A percentile compares a stretch with the other conserved stretches of the same genome.
Evolutionary conservation across 192 early-diverging fungal genomes (phyloP).

Genomic region (Chytriomyces sp.): DNA sequence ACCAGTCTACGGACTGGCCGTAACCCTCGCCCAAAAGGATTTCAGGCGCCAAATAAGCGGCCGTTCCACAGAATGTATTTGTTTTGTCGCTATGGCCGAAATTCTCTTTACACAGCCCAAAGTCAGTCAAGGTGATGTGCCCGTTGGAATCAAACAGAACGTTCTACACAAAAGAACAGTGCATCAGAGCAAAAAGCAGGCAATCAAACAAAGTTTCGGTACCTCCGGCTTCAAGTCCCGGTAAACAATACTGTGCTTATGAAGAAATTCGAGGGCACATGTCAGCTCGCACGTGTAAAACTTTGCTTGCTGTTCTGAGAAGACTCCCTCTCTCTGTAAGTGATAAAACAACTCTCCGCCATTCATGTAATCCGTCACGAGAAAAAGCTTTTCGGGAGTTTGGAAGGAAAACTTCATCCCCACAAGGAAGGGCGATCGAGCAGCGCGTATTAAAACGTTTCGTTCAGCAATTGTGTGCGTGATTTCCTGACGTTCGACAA

Average conservation of each 20-base stretch:
- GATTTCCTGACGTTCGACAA: slow-evolving; percentile 91
- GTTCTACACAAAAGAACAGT: slow-evolving; percentile 37
- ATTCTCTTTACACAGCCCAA: slow-evolving; percentile 78
- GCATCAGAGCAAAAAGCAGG: background rate
- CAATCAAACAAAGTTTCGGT: background rate
- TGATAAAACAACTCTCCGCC: slow-evolving; percentile 91
- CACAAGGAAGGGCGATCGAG: slow-evolving; percentile 87
- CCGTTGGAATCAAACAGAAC: slow-evolving; percentile 65
- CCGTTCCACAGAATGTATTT: slow-evolving; percentile 59
- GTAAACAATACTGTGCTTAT: slow-evolving; percentile 72
- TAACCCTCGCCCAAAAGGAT: slow-evolving; percentile 76
- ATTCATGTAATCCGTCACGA: slow-evolving; percentile 80
- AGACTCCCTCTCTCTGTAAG: slow-evolving; percentile 85
- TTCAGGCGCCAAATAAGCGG: slow-evolving; percentile 81
- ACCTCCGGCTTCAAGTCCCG: slow-evolving; percentile 58
- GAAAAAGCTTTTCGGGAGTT: slow-evolving; percentile 75
- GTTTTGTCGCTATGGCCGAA: slow-evolving; percentile 51
- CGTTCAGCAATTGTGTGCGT: slow-evolving; percentile 93
- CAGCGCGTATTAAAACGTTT: slow-evolving; percentile 66
- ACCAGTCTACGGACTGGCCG: slow-evolving; percentile 79
- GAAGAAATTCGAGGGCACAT: slow-evolving; percentile 72
- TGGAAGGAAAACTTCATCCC: slow-evolving; percentile 93
- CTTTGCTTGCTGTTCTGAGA: slow-evolving; percentile 84
- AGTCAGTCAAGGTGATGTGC: slow-evolving; percentile 76
- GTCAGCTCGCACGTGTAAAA: slow-evolving; percentile 79